A percentile compares a stretch with the other conserved stretches of the same genome.
Conservation (phyloP, 768 basidiomycete species). For the Cystobasidium tubakii region DNA sequence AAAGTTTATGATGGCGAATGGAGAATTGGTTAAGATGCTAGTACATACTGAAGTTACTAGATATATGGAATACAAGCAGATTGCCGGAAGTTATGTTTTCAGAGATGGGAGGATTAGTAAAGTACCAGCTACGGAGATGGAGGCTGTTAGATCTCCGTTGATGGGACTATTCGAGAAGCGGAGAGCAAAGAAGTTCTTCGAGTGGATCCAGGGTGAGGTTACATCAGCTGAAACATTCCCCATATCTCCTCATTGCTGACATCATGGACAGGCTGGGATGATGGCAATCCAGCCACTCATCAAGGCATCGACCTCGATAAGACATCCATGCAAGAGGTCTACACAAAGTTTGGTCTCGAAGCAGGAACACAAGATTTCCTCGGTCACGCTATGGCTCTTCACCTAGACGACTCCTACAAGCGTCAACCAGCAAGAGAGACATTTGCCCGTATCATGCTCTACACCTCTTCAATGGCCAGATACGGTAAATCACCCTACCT, state of each 20-base stretch:
- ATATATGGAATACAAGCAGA: slow-evolving; percentile 99
- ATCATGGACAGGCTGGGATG: slow-evolving; percentile 61
- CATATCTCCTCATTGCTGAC: background rate
- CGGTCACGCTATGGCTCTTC: slow-evolving; percentile 97
- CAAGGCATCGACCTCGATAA: slow-evolving; percentile 89
- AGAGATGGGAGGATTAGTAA: slow-evolving; percentile 95
- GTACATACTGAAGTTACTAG: slow-evolving; percentile 98
- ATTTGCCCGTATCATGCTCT: slow-evolving; percentile 91
- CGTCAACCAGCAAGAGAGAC: slow-evolving; percentile 80
- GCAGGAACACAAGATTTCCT: slow-evolving; percentile 97
- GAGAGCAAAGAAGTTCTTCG: slow-evolving; percentile 96
- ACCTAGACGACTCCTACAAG: slow-evolving; percentile 97
- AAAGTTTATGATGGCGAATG: slow-evolving; percentile 98
- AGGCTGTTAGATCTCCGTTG: slow-evolving; percentile 85
- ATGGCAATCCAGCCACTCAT: slow-evolving; percentile 90
- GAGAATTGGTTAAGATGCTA: slow-evolving; percentile 94
- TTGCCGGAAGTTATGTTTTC: slow-evolving; percentile 95
- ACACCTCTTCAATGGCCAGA: slow-evolving; percentile 96
- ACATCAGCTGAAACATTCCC: background rate
- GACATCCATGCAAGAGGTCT: slow-evolving; percentile 87
- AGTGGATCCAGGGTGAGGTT: slow-evolving; percentile 67
- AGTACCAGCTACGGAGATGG: slow-evolving; percentile 94
- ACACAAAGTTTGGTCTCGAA: slow-evolving; percentile 94
- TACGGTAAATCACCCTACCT: slow-evolving; percentile 99
- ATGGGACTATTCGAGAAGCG: slow-evolving; percentile 99